phyloP scores from a whole-genome alignment of 257 asterid genomes.

The Solanum chilense region DNA sequence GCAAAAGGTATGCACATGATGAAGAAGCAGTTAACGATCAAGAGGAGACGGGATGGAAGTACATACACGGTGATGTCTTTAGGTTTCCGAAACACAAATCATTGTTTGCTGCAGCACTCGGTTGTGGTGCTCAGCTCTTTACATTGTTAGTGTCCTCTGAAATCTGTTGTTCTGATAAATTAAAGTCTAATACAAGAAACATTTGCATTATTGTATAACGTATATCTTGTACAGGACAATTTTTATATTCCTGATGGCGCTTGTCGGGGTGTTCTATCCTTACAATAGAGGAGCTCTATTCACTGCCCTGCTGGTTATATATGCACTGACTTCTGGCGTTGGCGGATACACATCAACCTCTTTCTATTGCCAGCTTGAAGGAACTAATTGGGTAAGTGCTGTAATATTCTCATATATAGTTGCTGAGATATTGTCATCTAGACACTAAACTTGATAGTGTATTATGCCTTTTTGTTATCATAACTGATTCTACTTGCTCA shows the following conservation, averaged over 20 bases:
- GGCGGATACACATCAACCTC: conserved; percentile 56
- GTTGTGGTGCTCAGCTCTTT: conserved; percentile 65
- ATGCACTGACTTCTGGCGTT: conserved; percentile 62
- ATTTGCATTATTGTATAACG: background rate
- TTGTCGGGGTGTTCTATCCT: conserved; percentile 64
- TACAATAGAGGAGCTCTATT: conserved; percentile 63
- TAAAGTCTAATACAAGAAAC: background rate
- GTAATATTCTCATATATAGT: background rate
- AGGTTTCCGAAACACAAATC: conserved; percentile 57
- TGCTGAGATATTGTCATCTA: background rate
- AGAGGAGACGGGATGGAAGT: conserved; percentile 78
- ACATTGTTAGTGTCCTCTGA: conserved; percentile 36
- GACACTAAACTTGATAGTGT: background rate
- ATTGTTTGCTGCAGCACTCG: conserved; percentile 52
- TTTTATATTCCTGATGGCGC: conserved; percentile 51
- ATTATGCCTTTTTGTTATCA: background rate
- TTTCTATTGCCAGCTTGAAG: conserved; percentile 67
- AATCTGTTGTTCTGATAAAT: background rate
- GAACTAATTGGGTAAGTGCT: conserved; percentile 53
- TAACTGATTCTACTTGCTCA: background rate
- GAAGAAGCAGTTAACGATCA: conserved; percentile 62
- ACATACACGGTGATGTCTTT: conserved; percentile 69
- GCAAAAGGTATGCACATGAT: conserved; percentile 56
- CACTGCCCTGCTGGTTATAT: conserved; percentile 48
- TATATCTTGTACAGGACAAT: conserved; percentile 27